Evolutionary conservation across 2,329 filamentous ascomycete species (phyloP), one percentile per base, ranked within the genome.

Genomic region (Cucurbitaria berberidis): DNA sequence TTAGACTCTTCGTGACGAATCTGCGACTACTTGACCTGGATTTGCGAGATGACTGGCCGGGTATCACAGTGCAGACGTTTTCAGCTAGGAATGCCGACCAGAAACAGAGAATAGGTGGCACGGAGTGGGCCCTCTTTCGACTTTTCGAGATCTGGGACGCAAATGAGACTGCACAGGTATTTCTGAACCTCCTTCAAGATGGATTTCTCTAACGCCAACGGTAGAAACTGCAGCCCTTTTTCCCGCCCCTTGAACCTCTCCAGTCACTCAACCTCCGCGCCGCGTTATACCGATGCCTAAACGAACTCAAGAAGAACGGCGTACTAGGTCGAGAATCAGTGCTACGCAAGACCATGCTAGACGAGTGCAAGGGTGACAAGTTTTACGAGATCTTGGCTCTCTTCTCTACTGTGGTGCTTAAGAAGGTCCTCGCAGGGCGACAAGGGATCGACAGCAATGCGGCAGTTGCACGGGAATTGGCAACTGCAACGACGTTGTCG

Each of bases 301-400:
- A 93, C 59, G 88, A 91, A 45, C 81, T 91, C 54, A 98, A 98
- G 79, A 96, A 96, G 78, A 90, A 86, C 77, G 93, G 92, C 26
- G 80, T 88, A 0, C 80, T 98, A 8, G 90, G 91, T 3, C 83
- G 90, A 44, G 92, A 96, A 68, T 84, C 85, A 0, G 84, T 96
- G 0, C 77, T 98, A 27, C 86, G 95, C 45, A 97, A 96, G 78
- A 96, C 91, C 0, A 96, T 97, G 90, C 80, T 99, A 45, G 95
- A 99, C 70, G 93, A 99, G 66, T 99, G 95, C 77, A 93, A 89
- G 62, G 93, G 93, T 5, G 92, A 96, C 48, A 88, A 91, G 59
- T 85, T 98, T 48, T 92, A 93, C 70, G 95, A 99, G 69, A 78
- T 96, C 1, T 81, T 98, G 24, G 86, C 91, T 3, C 81, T 86